Evolutionary conservation across 139 green algal genomes (phyloP), one percentile per base, ranked within the genome.

Genomic region (Coelastrella sp.): DNA sequence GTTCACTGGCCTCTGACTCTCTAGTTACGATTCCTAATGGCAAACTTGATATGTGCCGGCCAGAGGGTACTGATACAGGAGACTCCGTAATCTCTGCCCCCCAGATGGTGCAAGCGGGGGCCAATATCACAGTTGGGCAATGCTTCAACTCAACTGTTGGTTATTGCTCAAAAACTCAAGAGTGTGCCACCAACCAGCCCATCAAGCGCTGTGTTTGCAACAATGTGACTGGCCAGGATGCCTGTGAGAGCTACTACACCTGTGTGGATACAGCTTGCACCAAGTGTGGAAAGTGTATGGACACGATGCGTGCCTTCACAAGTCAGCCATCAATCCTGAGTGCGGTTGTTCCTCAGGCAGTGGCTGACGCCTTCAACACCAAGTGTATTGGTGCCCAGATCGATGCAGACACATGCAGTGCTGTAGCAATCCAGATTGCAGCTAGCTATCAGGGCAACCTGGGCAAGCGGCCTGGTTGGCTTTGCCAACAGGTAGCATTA

Each of bases 251-350:
- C 14, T 83, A 27, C 78, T 66, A 83, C 27, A 25, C 56, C 8
- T 83, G 78, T 57, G 78, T 83, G 14, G 78, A 83, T 57, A 61
- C 78, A 20, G 25, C 78, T 6, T 83, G 78, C 78, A 83, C 78
- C 49, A 83, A 65, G 15, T 83, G 78, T 27, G n/a, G 78, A 14
- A 83, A 9, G 11, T 83, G 78, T 27, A 56, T 83, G 78, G 78
- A 25, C 20, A 25, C 12, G 25, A 83, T 83, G 78, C 27, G 78
- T 8, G 27, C 27, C 6, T 83, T 83, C 35, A 82, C 75, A 15
- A 58, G 11, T 7, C 56, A 56, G 75, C 24, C 15, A 9, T 60
- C 10, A n/a, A 83, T 14, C 19, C 58, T 22, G n/a, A 60, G 27
- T 25, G 78, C 27, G 10, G 58, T 22, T 57, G 58, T 57, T 66